Evolutionary conservation across 2,329 filamentous ascomycete genomes (phyloP).

Genomic region (Escovopsis weberi): DNA sequence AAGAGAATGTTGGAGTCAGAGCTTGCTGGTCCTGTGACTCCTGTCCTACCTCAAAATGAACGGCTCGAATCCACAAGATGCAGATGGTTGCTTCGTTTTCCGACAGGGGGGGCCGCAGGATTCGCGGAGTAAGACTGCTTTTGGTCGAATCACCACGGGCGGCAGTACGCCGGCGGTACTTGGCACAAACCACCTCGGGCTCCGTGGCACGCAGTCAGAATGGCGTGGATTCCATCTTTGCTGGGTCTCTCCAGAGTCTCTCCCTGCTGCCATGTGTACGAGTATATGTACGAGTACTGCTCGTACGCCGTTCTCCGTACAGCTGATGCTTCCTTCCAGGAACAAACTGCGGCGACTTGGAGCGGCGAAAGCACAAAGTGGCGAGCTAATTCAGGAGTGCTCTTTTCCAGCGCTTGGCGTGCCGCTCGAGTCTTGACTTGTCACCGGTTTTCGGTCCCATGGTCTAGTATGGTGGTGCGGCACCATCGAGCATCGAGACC

Average conservation of each 20-base stretch:
- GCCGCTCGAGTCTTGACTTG: background rate
- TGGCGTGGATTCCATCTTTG: background rate
- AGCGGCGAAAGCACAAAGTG: too few species aligned
- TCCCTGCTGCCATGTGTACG: background rate
- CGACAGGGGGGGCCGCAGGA: background rate
- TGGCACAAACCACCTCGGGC: background rate
- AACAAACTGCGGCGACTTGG: background rate
- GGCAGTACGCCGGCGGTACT: background rate
- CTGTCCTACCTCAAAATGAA: too few species aligned
- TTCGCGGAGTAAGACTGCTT: background rate
- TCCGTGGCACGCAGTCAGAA: background rate
- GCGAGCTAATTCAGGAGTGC: too few species aligned
- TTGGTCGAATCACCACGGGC: background rate
- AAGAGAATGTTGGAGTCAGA: too few species aligned
- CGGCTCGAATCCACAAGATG: background rate
- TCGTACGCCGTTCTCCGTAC: too few species aligned
- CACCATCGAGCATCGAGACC: too few species aligned
- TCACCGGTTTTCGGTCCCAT: background rate
- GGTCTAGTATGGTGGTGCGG: background rate
- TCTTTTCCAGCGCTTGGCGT: background rate
- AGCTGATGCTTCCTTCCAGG: background rate
- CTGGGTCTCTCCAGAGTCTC: background rate
- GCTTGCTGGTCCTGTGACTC: too few species aligned
- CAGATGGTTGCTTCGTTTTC: background rate
- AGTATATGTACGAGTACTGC: background rate